phyloP scores from a whole-genome alignment of 2,329 filamentous ascomycete genomes.

The Fusarium tuaranense region DNA sequence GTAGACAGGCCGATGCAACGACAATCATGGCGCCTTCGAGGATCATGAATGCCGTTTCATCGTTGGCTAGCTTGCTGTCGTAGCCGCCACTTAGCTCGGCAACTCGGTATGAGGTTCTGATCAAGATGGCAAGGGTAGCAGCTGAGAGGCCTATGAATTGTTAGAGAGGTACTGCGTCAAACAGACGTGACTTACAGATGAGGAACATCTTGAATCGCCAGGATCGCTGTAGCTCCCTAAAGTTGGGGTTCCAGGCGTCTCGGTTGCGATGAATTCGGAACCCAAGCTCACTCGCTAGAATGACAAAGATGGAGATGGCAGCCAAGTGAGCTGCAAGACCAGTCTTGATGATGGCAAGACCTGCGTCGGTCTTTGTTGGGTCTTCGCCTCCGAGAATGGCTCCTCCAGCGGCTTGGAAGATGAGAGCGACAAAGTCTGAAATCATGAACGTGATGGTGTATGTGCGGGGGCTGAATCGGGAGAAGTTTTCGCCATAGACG shows the following conservation, averaged over 20 bases:
- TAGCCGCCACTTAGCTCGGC: constrained; percentile 26
- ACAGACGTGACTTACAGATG: constrained; percentile 7
- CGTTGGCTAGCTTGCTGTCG: constrained; percentile 19
- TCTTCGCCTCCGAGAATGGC: constrained; percentile 47
- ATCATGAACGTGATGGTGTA: constrained; percentile 56
- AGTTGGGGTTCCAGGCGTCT: constrained; percentile 24
- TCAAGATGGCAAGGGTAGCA: constrained; percentile 29
- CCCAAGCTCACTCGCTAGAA: constrained; percentile 5
- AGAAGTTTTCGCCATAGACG: constrained; percentile 54
- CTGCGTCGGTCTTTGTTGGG: background rate
- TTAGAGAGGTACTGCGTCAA: background rate
- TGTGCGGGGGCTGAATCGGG: constrained; percentile 47
- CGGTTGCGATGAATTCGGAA: constrained; percentile 8
- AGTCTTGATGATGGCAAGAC: constrained; percentile 29
- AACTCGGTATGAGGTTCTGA: constrained; percentile 28
- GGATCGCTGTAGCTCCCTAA: constrained; percentile 17
- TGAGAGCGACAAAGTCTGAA: constrained; percentile 62
- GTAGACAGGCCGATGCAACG: background rate
- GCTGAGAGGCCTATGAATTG: background rate
- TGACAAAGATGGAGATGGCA: constrained; percentile 23
- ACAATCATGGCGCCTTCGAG: constrained; percentile 28
- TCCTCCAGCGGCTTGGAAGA: constrained; percentile 63
- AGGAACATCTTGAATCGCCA: constrained; percentile 26
- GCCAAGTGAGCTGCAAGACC: constrained; percentile 30
- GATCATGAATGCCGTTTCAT: constrained; percentile 25